These are phyloP conservation scores for Ochromonadaceae sp. DNA, from an alignment of 352 stramenopile genomes.

Conservation along the genomic window DNA sequence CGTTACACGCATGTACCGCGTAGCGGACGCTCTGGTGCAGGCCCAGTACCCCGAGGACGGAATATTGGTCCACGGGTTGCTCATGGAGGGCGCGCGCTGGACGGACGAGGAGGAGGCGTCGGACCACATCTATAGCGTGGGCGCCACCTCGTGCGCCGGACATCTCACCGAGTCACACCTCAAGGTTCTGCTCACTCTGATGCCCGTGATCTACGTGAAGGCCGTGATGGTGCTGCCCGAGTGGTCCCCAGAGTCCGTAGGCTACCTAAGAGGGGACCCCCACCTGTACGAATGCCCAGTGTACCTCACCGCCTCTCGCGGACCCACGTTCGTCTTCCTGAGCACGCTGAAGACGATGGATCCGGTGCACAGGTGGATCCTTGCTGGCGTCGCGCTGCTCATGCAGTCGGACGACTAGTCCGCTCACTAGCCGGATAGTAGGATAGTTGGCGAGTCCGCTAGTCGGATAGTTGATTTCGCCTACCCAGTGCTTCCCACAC, in stretches of 20 bases:
- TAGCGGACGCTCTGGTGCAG: slow-evolving; percentile 39
- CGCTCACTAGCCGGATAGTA: too few relatives aligned
- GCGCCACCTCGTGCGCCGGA: slow-evolving; percentile 59
- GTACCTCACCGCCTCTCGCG: slow-evolving; percentile 72
- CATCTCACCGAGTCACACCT: slow-evolving; percentile 64
- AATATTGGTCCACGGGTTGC: slow-evolving; percentile 68
- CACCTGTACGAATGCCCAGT: slow-evolving; percentile 73
- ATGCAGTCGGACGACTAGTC: slow-evolving; percentile 33
- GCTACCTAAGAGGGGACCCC: slow-evolving; percentile 55
- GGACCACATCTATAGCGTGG: slow-evolving; percentile 42
- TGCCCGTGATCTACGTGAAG: slow-evolving; percentile 78
- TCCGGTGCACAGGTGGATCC: slow-evolving; percentile 53
- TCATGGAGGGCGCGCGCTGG: slow-evolving; percentile 73
- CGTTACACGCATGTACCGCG: slow-evolving; percentile 39
- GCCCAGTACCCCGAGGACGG: slow-evolving; percentile 44
- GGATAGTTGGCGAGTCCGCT: too few relatives aligned
- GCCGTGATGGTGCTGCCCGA: slow-evolving; percentile 60
- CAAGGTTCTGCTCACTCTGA: slow-evolving; percentile 62
- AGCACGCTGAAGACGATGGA: slow-evolving; percentile 66
- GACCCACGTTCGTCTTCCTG: slow-evolving; percentile 75
- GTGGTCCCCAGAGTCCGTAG: slow-evolving; percentile 67
- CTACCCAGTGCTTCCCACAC: too few relatives aligned
- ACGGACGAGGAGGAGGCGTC: slow-evolving; percentile 65
- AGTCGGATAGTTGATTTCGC: too few relatives aligned
- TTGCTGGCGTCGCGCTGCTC: slow-evolving; percentile 66